Conservation (phyloP, 768 basidiomycete species). For the Cystofilobasidium bisporidii region DNA sequence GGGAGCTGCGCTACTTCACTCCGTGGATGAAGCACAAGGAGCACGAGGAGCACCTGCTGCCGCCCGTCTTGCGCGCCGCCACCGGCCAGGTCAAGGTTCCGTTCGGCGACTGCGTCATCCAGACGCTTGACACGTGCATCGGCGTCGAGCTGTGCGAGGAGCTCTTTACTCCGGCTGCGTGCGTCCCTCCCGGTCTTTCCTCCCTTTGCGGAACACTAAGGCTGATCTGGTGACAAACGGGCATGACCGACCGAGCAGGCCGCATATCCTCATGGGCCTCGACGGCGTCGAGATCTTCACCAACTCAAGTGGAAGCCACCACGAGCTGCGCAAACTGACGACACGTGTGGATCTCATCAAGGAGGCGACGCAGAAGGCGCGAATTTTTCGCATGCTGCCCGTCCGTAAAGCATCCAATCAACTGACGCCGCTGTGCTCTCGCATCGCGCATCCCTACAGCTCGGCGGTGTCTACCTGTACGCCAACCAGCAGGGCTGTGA, state of each 20-base stretch:
- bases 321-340: conserved; percentile 92
- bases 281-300: conserved; percentile 99
- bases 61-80: conserved; percentile 73
- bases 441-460: conserved; percentile 44
- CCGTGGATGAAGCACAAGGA: conserved; percentile 86
- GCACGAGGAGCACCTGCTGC: conserved; percentile 85
- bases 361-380: conserved; percentile 88
- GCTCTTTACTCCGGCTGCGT: conserved; percentile 93
- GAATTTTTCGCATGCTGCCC: not conserved
- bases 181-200: conserved; percentile 22
- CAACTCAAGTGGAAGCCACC: conserved; percentile 96
- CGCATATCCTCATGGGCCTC: conserved; percentile 93
- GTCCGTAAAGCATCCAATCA: not conserved
- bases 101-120: conserved; percentile 90
- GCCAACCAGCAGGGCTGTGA: conserved; percentile 99
- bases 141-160: conserved; percentile 97
- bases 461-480: conserved; percentile 93
- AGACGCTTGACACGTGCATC: conserved; percentile 88
- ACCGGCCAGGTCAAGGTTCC: conserved; percentile 92
- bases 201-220: not conserved
- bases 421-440: not conserved
- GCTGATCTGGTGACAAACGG: too few relatives aligned
- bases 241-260: too few relatives aligned
- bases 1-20: conserved; percentile 57
- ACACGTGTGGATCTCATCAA: conserved; percentile 87